Evolutionary conservation across 2,329 filamentous ascomycete species (phyloP).

Genomic region (Sporothrix brasiliensis): DNA sequence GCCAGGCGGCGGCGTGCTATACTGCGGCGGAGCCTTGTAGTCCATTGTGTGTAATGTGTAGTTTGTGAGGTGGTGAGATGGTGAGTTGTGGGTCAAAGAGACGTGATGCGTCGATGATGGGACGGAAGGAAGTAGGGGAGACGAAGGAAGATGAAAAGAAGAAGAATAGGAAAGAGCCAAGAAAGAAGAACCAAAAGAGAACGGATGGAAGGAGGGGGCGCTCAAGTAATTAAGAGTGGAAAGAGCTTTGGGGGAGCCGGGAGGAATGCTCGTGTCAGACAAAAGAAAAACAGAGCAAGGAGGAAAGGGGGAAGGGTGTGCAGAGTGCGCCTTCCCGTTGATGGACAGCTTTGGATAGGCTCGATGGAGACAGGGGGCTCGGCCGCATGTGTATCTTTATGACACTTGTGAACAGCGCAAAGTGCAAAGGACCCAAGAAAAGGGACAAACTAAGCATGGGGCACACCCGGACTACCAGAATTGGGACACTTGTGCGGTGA

Average conservation of each 20-base stretch:
- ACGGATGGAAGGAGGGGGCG: constrained; percentile 1
- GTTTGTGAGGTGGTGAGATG: background rate
- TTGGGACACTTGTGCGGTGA: background rate
- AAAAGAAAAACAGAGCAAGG: background rate
- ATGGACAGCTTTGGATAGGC: constrained; percentile 5
- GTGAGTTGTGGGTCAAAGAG: background rate
- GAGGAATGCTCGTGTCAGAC: background rate
- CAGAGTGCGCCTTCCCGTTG: constrained; percentile 12
- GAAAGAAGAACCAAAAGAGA: background rate
- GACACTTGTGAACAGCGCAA: background rate
- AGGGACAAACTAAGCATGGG: background rate
- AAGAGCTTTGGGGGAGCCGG: background rate
- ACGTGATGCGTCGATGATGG: background rate
- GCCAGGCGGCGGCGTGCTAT: constrained; percentile 25
- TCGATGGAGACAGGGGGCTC: background rate
- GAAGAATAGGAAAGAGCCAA: background rate
- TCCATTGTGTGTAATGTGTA: constrained; percentile 30
- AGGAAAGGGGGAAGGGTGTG: background rate
- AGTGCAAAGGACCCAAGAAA: background rate
- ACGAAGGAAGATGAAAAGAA: background rate
- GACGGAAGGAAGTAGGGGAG: background rate
- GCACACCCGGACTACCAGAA: background rate
- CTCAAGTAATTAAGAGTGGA: background rate
- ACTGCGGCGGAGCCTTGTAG: constrained; percentile 38
- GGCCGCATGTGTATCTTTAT: constrained; percentile 5